Base-by-base conservation (phyloP, 2,329 filamentous ascomycete genomes). In the Colletotrichum salicis region DNA sequence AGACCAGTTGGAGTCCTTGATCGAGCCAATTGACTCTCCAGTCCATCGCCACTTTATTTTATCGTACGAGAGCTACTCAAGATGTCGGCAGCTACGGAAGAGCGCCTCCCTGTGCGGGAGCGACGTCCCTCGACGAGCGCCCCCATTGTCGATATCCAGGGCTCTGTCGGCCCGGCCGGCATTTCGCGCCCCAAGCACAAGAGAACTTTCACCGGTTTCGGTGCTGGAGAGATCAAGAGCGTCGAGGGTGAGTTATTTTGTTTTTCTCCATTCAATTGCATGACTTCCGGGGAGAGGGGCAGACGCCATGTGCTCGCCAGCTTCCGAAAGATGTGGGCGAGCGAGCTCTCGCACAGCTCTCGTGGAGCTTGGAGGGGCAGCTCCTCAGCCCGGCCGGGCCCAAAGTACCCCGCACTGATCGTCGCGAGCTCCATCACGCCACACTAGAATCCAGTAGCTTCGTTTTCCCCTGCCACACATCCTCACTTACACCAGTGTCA, bases 121-220 rank as follows among this genome's bases (percentile, higher is more conserved):
- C 92, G 95, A 76, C 93, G 90, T 76, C 94, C 93, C 70, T 97
- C 94, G 24, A 92, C 89, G 70, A 91, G 93, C 75, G 94, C 94
- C 76, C 95, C 95, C 58, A 92, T 98, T 76, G 90, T 93, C 75
- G 94, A 97, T 80, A 92, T 98, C 74, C 88, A 94, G 82, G 95
- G 95, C 75, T 92, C 94, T 22, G 90, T 98, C 69, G 93, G 93
- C n/a, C 94, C 95, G 52, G 92, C 92, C 54, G 96, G 97, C 80
- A 92, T 93, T 84, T 90, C 89, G 31, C 89, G 96, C 73, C 96
- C 96, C 57, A 99, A 98, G 86, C 96, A 99, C 86, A 98, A 94
- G 87, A 91, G 96, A 76, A 98, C 96, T n/a, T 93, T 94, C 76
- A 99, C 96, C 11, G 96, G 96, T 10, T 96, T 98, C 80, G 95